Conservation (phyloP, 1,139 yeast species). For the Suhomyces terraborum region DNA sequence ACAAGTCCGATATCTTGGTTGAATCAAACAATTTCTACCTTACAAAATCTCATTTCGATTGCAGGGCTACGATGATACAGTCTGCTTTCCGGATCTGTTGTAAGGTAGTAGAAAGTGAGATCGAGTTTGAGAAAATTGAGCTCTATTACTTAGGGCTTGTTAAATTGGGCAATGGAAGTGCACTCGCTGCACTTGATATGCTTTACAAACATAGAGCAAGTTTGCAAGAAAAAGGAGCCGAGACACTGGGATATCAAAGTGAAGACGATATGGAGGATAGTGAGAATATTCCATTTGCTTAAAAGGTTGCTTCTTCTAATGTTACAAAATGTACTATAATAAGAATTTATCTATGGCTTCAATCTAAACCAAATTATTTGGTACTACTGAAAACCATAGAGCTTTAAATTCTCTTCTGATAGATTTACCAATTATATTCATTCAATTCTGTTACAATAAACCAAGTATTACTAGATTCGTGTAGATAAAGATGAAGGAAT, state of each 20-base stretch:
- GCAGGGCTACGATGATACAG: slow-evolving; percentile 43
- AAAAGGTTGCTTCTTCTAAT: background rate
- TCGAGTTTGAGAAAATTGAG: slow-evolving; percentile 36
- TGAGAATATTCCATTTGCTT: slow-evolving; percentile 14
- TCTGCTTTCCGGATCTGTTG: slow-evolving; percentile 32
- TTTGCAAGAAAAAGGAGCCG: slow-evolving; percentile 7
- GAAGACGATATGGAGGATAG: slow-evolving; percentile 13
- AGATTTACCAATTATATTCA: background rate
- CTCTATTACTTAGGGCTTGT: slow-evolving; percentile 38
- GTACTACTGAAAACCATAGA: background rate
- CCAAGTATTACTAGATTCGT: background rate
- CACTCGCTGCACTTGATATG: slow-evolving; percentile 30
- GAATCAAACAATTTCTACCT: slow-evolving; percentile 36
- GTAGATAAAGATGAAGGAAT: background rate
- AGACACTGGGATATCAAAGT: slow-evolving; percentile 11
- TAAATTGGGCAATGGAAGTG: slow-evolving; percentile 43
- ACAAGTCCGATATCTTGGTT: slow-evolving; percentile 22
- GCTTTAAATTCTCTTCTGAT: background rate
- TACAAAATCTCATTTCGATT: slow-evolving; percentile 33
- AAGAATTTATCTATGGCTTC: too few relatives aligned
- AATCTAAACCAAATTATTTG: too few relatives aligned
- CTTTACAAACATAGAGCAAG: slow-evolving; percentile 20
- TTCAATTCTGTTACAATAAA: slow-evolving; percentile 3
- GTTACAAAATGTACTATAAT: background rate
- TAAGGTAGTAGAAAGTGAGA: slow-evolving; percentile 27